These are phyloP conservation scores for Penicillium italicum DNA, from an alignment of 2,329 filamentous ascomycete genomes.

Conservation along the genomic window DNA sequence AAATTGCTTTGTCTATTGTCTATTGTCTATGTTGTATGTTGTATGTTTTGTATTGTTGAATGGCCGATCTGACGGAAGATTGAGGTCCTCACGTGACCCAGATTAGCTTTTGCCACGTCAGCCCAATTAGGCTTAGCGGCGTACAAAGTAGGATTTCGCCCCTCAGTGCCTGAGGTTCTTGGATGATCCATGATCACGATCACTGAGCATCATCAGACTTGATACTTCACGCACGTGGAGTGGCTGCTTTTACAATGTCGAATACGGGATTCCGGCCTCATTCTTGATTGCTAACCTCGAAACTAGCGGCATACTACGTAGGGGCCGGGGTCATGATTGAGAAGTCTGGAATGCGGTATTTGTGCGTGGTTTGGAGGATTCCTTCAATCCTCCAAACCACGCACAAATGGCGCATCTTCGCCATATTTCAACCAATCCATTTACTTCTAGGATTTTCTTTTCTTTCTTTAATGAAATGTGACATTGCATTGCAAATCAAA, in stretches of 20 bases:
- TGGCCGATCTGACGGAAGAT: too few relatives aligned
- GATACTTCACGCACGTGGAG: not conserved
- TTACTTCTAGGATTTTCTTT: constrained; percentile 14
- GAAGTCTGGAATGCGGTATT: constrained; percentile 32
- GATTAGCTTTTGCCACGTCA: not conserved
- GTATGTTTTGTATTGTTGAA: too few relatives aligned
- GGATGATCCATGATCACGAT: constrained; percentile 1
- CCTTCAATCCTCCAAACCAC: too few relatives aligned
- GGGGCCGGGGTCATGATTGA: constrained; percentile 9
- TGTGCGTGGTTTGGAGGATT: constrained; percentile 33
- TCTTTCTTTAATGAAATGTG: constrained; percentile 4
- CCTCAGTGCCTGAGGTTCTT: not conserved
- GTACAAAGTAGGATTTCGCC: too few relatives aligned
- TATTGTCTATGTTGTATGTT: too few relatives aligned
- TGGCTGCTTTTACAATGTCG: constrained; percentile 3
- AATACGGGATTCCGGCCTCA: not conserved
- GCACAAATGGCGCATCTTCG: constrained; percentile 34
- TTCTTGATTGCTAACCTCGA: not conserved
- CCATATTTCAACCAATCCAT: constrained; percentile 11
- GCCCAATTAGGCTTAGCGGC: not conserved
- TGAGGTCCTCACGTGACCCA: not conserved
- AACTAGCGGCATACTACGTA: constrained; percentile 12
- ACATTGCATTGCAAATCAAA: not conserved
- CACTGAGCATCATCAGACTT: not conserved
- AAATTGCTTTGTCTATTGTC: not conserved